These are phyloP conservation scores for Trichoderma simmonsii DNA, from an alignment of 2,329 filamentous ascomycete genomes.

Conservation along the genomic window DNA sequence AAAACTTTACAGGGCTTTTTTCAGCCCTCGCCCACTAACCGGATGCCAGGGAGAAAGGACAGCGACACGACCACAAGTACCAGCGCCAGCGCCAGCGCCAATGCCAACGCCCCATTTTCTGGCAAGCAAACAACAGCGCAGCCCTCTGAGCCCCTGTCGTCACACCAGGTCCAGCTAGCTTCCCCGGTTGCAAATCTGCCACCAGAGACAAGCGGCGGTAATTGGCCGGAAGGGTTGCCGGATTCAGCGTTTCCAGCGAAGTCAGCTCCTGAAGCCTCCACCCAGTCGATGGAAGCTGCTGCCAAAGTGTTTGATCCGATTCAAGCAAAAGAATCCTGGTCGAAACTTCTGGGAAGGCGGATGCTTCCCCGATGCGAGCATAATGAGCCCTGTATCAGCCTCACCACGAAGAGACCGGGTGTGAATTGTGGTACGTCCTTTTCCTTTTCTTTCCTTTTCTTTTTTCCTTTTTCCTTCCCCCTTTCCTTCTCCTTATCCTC, in stretches of 20 bases:
- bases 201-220: neutral
- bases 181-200: neutral
- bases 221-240: neutral
- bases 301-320: conserved; percentile 63
- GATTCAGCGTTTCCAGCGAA: neutral
- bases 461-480: neutral
- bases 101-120: conserved; percentile 8
- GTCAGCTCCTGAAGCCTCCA: neutral
- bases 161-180: neutral
- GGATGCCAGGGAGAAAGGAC: conserved; percentile 7
- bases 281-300: neutral
- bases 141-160: neutral
- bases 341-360: conserved; percentile 74
- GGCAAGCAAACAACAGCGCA: conserved; percentile 1
- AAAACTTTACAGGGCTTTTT: conserved; percentile 77
- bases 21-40: conserved; percentile 44
- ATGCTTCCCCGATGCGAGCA: conserved; percentile 80
- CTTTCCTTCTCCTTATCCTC: neutral
- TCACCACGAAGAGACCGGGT: conserved; percentile 85
- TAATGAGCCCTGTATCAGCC: conserved; percentile 76
- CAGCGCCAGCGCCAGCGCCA: conserved; percentile 18
- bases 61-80: conserved; percentile 11
- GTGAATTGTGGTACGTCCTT: conserved; percentile 64
- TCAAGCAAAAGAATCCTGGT: conserved; percentile 77
- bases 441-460: neutral